These are phyloP conservation scores for Epithele typhae DNA, from an alignment of 768 basidiomycete genomes.

Conservation along the genomic window DNA sequence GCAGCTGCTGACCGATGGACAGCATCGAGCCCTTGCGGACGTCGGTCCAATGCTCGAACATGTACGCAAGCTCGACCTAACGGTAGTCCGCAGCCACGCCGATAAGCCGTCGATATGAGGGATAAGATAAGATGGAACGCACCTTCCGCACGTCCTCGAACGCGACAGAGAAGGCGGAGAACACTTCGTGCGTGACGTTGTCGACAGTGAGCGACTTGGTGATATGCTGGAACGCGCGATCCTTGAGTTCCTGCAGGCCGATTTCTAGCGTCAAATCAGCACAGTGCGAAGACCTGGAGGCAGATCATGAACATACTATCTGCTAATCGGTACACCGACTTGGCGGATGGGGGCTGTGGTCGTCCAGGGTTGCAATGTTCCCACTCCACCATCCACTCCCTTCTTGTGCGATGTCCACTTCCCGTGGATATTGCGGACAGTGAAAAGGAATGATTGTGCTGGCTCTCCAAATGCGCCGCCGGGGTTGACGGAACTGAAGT, in stretches of 20 bases:
- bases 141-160: conserved; percentile 81
- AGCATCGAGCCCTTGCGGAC: conserved; percentile 80
- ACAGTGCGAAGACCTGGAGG: background rate
- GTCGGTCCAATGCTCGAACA: conserved; percentile 77
- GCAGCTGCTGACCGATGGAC: conserved; percentile 80
- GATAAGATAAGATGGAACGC: conserved; percentile 3
- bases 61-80: conserved; percentile 68
- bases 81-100: background rate
- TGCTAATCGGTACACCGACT: conserved; percentile 78
- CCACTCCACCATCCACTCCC: conserved; percentile 77
- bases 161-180: conserved; percentile 78
- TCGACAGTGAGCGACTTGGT: conserved; percentile 68
- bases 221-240: conserved; percentile 74
- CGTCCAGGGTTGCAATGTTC: conserved; percentile 49
- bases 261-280: conserved; percentile 44
- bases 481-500: conserved; percentile 8
- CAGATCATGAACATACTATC: conserved; percentile 51
- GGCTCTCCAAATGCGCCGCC: conserved; percentile 15
- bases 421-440: background rate
- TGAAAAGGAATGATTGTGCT: background rate
- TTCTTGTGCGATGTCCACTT: conserved; percentile 34
- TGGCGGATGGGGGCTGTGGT: conserved; percentile 77
- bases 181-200: conserved; percentile 83
- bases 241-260: conserved; percentile 66
- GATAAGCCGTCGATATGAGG: background rate